A percentile compares a stretch with the other conserved stretches of the same genome.
Conservation (phyloP, 495 filamentous ascomycete genomes). For the Venustampulla echinocandica region DNA sequence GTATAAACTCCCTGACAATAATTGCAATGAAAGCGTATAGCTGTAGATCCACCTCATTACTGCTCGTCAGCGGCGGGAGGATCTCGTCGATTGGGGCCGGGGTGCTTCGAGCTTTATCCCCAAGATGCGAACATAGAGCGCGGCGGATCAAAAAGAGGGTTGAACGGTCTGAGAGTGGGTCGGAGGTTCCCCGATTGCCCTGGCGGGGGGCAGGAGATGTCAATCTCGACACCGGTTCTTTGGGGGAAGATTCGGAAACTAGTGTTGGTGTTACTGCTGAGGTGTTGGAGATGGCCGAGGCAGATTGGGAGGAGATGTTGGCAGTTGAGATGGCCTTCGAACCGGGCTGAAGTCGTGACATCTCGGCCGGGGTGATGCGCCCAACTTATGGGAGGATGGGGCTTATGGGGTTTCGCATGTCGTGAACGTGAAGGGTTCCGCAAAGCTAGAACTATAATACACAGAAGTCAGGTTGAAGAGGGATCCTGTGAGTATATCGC, state of each 20-base stretch:
- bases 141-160: constrained; percentile 43
- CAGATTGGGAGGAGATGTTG: constrained; percentile 5
- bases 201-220: constrained; percentile 10
- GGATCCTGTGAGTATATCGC: no score
- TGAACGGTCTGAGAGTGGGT: constrained; percentile 33
- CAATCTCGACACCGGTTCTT: constrained; percentile 5
- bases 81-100: constrained; percentile 57
- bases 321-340: not conserved
- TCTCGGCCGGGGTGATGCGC: no score
- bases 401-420: no score
- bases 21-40: constrained; percentile 87
- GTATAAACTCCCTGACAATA: constrained; percentile 78
- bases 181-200: not conserved
- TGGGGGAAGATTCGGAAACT: constrained; percentile 1
- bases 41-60: constrained; percentile 84
- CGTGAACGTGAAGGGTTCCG: no score
- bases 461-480: no score
- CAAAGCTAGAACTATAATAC: no score
- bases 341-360: constrained; percentile 1
- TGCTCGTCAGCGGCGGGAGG: constrained; percentile 83
- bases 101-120: constrained; percentile 27
- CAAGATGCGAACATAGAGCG: constrained; percentile 36
- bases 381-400: no score
- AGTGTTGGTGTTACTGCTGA: not conserved
- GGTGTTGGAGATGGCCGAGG: not conserved